These are phyloP conservation scores for Gyrodon lividus DNA, from an alignment of 768 basidiomycete genomes.

Conservation along the genomic window DNA sequence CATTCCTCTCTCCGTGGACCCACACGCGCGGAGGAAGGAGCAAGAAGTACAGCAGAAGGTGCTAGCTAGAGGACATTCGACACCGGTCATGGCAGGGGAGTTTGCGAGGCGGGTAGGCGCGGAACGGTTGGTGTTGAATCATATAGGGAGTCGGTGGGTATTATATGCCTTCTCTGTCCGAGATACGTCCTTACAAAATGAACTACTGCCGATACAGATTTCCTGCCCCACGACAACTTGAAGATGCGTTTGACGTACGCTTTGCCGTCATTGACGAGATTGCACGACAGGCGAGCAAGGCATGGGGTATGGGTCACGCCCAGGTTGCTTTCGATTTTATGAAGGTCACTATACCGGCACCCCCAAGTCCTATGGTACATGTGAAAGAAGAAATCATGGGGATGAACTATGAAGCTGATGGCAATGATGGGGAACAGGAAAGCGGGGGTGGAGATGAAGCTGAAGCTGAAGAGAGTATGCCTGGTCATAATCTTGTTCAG, in stretches of 20 bases:
- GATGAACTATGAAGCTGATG: not conserved
- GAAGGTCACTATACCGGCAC: constrained; percentile 40
- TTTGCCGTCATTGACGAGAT: constrained; percentile 56
- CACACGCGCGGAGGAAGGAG: constrained; percentile 41
- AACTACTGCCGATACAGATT: not conserved
- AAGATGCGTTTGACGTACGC: constrained; percentile 32
- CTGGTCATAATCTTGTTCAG: no score
- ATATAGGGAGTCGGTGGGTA: constrained; percentile 67
- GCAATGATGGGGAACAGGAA: not conserved
- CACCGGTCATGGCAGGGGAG: constrained; percentile 71
- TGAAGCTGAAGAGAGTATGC: not conserved
- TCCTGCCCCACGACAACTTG: constrained; percentile 40
- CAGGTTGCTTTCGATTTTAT: constrained; percentile 60
- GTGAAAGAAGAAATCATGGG: not conserved
- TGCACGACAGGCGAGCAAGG: constrained; percentile 55
- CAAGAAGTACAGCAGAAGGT: constrained; percentile 48
- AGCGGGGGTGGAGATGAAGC: not conserved
- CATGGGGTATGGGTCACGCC: constrained; percentile 52
- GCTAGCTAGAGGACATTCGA: constrained; percentile 73
- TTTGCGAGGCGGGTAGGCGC: constrained; percentile 68
- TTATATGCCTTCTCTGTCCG: not conserved
- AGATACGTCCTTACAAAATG: no score
- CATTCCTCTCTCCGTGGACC: constrained; percentile 57
- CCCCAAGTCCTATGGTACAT: not conserved
- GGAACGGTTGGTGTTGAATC: constrained; percentile 67